These are phyloP conservation scores for Lecanicillium sp. DNA, from an alignment of 2,329 filamentous ascomycete genomes.

Conservation along the genomic window DNA sequence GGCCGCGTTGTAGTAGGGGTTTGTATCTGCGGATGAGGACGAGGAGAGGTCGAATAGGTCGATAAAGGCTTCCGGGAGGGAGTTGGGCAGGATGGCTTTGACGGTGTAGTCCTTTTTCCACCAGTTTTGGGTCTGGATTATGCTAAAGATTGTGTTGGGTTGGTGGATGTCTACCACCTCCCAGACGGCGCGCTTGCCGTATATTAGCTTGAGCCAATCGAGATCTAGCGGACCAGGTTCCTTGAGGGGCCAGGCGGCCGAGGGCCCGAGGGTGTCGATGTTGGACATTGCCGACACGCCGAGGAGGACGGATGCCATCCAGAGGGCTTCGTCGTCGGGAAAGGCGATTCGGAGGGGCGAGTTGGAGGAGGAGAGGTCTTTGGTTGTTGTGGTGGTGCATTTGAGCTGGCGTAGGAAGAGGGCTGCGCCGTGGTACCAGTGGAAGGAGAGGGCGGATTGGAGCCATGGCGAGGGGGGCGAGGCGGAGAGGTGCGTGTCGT, in stretches of 20 bases:
- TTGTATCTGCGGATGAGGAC: conserved; percentile 13
- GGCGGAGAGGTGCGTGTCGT: conserved; percentile 36
- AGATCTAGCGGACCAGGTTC: conserved; percentile 34
- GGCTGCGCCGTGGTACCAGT: conserved; percentile 37
- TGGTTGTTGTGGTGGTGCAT: neutral
- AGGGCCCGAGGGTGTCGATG: conserved; percentile 30
- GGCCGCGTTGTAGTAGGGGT: conserved; percentile 24
- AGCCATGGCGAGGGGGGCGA: conserved; percentile 14
- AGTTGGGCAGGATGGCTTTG: conserved; percentile 7
- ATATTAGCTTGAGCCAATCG: conserved; percentile 49
- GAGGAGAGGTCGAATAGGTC: conserved; percentile 18
- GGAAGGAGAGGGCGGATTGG: conserved; percentile 28
- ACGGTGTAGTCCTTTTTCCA: conserved; percentile 11
- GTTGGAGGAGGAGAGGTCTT: conserved; percentile 9
- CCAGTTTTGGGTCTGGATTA: conserved; percentile 12
- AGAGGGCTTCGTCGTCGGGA: conserved; percentile 35
- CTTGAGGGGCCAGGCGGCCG: conserved; percentile 49
- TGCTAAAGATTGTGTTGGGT: conserved; percentile 37
- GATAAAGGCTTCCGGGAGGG: conserved; percentile 24
- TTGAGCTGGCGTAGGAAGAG: conserved; percentile 38
- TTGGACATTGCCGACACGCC: conserved; percentile 36
- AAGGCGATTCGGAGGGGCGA: conserved; percentile 20
- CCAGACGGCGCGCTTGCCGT: conserved; percentile 48
- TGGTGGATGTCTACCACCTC: conserved; percentile 38
- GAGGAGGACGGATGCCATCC: conserved; percentile 38